Evolutionary conservation across 805 yeast genomes (phyloP), one percentile per base, ranked within the genome.

Genomic region (Cyberlindnera japonica): DNA sequence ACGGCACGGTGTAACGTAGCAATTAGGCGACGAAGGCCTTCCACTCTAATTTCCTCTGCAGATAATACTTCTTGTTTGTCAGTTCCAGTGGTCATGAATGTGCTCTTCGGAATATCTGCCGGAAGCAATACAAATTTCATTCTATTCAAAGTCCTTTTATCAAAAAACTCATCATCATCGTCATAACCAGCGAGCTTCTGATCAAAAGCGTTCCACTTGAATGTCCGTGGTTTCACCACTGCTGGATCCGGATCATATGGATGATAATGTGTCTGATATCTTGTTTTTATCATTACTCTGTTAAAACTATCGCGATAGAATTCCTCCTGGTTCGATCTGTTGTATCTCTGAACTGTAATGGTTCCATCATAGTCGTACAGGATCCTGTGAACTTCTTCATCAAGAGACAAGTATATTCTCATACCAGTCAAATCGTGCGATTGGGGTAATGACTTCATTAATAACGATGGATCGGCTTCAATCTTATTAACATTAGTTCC

Each of bases 201-300:
- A 64, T 93, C 99, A 50, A 90, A 71, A 47, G 81, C 83, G 51
- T 90, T 90, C 99, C 99, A 93, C 47, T 90, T 89, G 46, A 78
- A 75, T 12, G 68, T 65, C 32, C 73, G 62, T 3, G 82, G 74
- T 24, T 72, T 72, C 13, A 71, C 70, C 31, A 73, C 72, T 15
- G 75, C 63, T 3, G 80, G 76, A 44, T 77, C 79, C 6, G 82
- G 72, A 40, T 66, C 69, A 1, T 88, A 72, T 3, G 72, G 67
- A 18, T 76, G 65, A 54, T 82, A 90, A 12, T 67, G 71, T 32
- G 74, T 79, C 24, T 88, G 90, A 57, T 86, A 86, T 40, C 93
- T 68, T 0, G 97, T 87, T 57, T 90, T 75, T 8, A 91, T 77
- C 47, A 75, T 67, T 5, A 83, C 78, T 19, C 64, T 59, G 48